Percentiles rank a stretch among this genome's conserved stretches.
phyloP scores from a whole-genome alignment of 495 filamentous ascomycete genomes.

The Glarea lozoyensis region DNA sequence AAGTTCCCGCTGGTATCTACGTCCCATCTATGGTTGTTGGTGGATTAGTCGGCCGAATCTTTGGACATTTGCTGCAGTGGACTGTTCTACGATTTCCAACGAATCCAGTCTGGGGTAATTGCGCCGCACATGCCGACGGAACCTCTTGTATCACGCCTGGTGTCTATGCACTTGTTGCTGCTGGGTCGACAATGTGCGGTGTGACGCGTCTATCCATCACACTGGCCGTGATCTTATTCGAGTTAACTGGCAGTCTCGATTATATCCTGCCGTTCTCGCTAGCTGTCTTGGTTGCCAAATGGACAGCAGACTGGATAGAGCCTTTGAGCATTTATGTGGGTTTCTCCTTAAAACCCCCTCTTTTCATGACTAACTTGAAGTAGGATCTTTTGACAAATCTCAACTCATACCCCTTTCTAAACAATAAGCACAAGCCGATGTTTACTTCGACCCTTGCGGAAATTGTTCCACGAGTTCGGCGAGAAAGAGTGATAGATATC shows the following conservation, averaged over 20 bases:
- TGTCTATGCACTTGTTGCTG: slow-evolving; percentile 90
- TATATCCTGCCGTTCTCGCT: slow-evolving; percentile 94
- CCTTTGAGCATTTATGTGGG: slow-evolving; percentile 87
- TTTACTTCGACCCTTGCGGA: slow-evolving; percentile 81
- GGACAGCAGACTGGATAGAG: slow-evolving; percentile 94
- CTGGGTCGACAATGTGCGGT: slow-evolving; percentile 95
- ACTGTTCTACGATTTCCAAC: slow-evolving; percentile 63
- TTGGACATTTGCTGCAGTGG: slow-evolving; percentile 84
- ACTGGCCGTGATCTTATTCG: slow-evolving; percentile 89
- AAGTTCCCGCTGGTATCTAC: slow-evolving; percentile 93
- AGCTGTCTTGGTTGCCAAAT: slow-evolving; percentile 87
- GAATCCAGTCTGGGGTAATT: slow-evolving; percentile 63
- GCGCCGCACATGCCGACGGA: slow-evolving; percentile 56
- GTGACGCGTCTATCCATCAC: slow-evolving; percentile 93
- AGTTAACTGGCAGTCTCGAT: slow-evolving; percentile 87
- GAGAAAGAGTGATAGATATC: slow-evolving; percentile 80
- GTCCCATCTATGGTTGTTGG: slow-evolving; percentile 98
- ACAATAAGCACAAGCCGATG: slow-evolving; percentile 84
- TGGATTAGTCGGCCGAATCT: slow-evolving; percentile 80
- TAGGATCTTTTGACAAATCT: slow-evolving; percentile 89
- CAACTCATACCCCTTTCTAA: slow-evolving; percentile 93
- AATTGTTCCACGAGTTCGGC: slow-evolving; percentile 66
- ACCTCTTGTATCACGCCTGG: slow-evolving; percentile 89
- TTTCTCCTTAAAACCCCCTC: neutral
- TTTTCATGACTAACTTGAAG: neutral